Evolutionary conservation across 306 rosid species (phyloP), one percentile per base, ranked within the genome.

Genomic region (Macrotyloma uniflorum): DNA sequence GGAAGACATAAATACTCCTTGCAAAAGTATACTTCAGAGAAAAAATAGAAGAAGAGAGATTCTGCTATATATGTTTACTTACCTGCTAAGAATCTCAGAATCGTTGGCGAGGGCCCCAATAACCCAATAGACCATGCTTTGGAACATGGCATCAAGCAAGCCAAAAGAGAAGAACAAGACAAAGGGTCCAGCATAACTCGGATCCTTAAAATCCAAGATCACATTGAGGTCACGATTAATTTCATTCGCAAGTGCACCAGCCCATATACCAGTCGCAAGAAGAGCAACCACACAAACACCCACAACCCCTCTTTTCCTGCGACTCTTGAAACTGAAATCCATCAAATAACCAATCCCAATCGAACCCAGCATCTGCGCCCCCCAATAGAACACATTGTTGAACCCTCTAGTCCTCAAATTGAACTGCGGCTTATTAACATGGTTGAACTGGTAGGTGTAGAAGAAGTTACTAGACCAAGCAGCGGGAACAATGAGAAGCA

Each of bases 41-140:
- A 18, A n/a, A 18, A 50, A 6, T 19, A 20, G 20, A 50, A 18
- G 3, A 69, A 18, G 0, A 54, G 2, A 55, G 42, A 82, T 42
- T 47, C 12, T 51, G 12, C 1, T 38, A 35, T 50, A 74, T 0
- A 35, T 49, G 46, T 10, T 14, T 19, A 65, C 22, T 72, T 88
- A 94, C 98, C 99, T 93, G 94, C 99, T 90, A 46, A 95, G 92
- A 74, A 87, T 84, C 70, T 95, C 96, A 26, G 97, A 95, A 68
- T 93, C 96, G 74, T 90, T 78, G 1, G 99, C 99, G 49, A 95
- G 74, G 45, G 97, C 82, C 36, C 99, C 99, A 83, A 95, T 93
- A 13, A 93, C 82, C 99, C 99, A 95, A 20, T 91, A 95, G 10
- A 93, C 90, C 90, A 84, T 77, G 59, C 90, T 95, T 70, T 93